These are phyloP conservation scores for Lodderomyces jiufengensis DNA, from an alignment of 1,139 yeast genomes.

Conservation along the genomic window DNA sequence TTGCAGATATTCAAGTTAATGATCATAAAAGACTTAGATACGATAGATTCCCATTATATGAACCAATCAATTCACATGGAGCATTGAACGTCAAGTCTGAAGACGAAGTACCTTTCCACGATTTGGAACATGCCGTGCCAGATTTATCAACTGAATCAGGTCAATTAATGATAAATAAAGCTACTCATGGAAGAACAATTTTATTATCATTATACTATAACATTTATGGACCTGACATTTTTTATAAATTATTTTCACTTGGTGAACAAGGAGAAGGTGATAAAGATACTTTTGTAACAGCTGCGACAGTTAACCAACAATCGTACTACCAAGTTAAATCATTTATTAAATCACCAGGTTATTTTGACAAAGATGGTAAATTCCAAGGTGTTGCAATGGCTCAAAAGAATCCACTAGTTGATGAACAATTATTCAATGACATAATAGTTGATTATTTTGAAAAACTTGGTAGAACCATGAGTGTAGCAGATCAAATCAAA, in stretches of 20 bases:
- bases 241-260: conserved; percentile 53
- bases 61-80: conserved; percentile 6
- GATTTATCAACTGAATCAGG: conserved; percentile 66
- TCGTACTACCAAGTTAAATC: conserved; percentile 51
- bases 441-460: conserved; percentile 7
- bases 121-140: conserved; percentile 54
- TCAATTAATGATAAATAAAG: conserved; percentile 52
- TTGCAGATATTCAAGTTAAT: conserved; percentile 48
- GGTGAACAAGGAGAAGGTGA: conserved; percentile 69
- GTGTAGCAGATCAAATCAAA: conserved; percentile 19
- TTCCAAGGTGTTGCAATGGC: conserved; percentile 43
- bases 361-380: conserved; percentile 19
- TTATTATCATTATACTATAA: conserved; percentile 55
- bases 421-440: conserved; percentile 20
- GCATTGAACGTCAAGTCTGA: conserved; percentile 13
- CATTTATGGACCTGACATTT: conserved; percentile 54
- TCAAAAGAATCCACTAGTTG: conserved; percentile 34
- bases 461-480: conserved; percentile 3
- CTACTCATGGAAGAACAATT: conserved; percentile 49
- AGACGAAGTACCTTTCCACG: conserved; percentile 38
- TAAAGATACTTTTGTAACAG: conserved; percentile 61
- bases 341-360: conserved; percentile 31
- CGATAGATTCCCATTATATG: conserved; percentile 20
- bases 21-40: conserved; percentile 23
- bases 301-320: conserved; percentile 47